Conservation (phyloP, 768 basidiomycete species). For the Nidularia sp. region DNA sequence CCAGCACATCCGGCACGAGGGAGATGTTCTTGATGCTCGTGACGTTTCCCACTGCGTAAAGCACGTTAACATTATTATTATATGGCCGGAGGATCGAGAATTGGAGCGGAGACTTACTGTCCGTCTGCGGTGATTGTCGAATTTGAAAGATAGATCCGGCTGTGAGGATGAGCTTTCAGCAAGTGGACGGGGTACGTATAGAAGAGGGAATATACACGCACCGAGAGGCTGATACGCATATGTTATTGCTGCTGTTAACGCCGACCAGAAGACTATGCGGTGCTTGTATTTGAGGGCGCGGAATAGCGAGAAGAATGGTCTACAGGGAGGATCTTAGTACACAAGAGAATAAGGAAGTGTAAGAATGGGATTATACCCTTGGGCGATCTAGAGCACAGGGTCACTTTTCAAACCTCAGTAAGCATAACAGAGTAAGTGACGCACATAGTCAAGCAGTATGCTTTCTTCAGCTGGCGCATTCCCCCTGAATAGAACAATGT, state of each 20-base stretch:
- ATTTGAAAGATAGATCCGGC: constrained; percentile 41
- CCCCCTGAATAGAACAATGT: constrained; percentile 51
- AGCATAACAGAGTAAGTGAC: constrained; percentile 10
- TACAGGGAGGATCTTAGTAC: constrained; percentile 15
- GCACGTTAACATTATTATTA: neutral
- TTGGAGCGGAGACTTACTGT: constrained; percentile 11
- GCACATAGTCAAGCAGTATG: constrained; percentile 64
- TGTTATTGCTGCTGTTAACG: constrained; percentile 39
- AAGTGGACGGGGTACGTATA: constrained; percentile 6
- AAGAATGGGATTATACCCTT: constrained; percentile 28
- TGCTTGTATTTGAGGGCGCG: constrained; percentile 49
- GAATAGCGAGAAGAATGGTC: constrained; percentile 39
- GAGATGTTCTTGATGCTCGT: constrained; percentile 37
- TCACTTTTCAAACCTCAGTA: neutral
- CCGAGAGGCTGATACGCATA: constrained; percentile 58
- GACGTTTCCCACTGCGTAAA: constrained; percentile 28
- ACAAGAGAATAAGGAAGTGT: neutral
- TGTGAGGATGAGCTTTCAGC: constrained; percentile 10
- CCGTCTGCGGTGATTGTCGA: constrained; percentile 17
- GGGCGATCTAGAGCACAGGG: constrained; percentile 27
- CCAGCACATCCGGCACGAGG: constrained; percentile 36
- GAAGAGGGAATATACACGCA: constrained; percentile 19
- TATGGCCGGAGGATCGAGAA: neutral
- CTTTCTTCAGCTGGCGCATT: constrained; percentile 51
- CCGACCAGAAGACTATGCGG: constrained; percentile 48